Percentiles rank a stretch among this genome's conserved stretches.
phyloP scores from a whole-genome alignment of 1,139 yeast genomes.

The Insectozyma bohioensis region DNA sequence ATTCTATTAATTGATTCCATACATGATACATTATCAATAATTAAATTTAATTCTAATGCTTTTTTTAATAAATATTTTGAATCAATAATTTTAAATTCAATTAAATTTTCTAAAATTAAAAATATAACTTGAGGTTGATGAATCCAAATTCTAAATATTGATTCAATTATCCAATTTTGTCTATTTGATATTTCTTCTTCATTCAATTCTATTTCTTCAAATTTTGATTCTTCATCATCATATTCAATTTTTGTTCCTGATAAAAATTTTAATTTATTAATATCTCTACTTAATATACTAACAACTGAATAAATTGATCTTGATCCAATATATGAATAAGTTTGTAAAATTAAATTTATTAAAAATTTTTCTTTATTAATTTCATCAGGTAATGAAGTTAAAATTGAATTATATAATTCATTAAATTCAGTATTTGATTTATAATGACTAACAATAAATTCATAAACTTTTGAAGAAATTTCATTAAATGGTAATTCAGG shows the following conservation, averaged over 20 bases:
- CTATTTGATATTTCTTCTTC: conserved; percentile 29
- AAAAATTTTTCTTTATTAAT: conserved; percentile 43
- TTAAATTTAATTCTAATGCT: conserved; percentile 39
- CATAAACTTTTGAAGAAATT: conserved; percentile 39
- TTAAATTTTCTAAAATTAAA: conserved; percentile 64
- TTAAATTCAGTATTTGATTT: conserved; percentile 41
- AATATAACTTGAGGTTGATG: conserved; percentile 81
- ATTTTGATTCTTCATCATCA: conserved; percentile 29
- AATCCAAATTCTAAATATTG: conserved; percentile 75
- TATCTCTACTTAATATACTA: conserved; percentile 60
- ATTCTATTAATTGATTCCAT: conserved; percentile 46
- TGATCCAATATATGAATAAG: conserved; percentile 80
- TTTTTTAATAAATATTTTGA: conserved; percentile 43
- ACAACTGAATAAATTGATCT: conserved; percentile 88
- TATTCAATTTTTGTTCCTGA: conserved; percentile 34
- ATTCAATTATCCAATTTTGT: conserved; percentile 54
- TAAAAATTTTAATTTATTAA: conserved; percentile 48
- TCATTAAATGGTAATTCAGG: conserved; percentile 39
- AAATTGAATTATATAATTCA: conserved; percentile 32
- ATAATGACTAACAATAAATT: conserved; percentile 43
- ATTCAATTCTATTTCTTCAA: conserved; percentile 41
- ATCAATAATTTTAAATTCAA: conserved; percentile 48
- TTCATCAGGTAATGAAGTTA: conserved; percentile 21
- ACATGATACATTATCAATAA: conserved; percentile 45
- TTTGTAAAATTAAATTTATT: conserved; percentile 64